Base-by-base conservation (phyloP, 805 yeast genomes). In the Sugiyamaella marilandica region DNA sequence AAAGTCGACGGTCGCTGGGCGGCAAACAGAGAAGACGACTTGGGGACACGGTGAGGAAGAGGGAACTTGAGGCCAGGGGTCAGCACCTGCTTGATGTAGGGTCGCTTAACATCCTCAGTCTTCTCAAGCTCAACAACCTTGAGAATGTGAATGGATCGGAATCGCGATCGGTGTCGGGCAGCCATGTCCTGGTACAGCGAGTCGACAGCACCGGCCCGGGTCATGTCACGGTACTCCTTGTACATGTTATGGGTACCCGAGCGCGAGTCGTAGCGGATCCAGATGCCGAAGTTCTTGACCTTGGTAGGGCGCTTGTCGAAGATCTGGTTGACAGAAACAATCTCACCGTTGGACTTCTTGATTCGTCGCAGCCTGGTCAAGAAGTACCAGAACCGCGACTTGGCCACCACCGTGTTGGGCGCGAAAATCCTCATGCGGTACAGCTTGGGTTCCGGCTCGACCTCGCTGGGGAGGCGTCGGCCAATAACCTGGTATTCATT, bases 161-260 rank as follows among this genome's bases (percentile, higher is more conserved):
- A 94, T 85, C 99, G 90, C 74, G 99, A 94, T 86, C 99, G 90
- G 95, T 94, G 99, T 83, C 99, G 91, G 69, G 99, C 97, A 79
- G 99, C 99, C 87, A 94, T 87, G 80, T 94, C 99, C 78, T 87
- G 91, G 94, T 94, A 94, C 85, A 94, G 85, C 74, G 94, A 81
- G 79, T 87, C 96, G 74, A 94, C 97, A 68, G 98, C 99, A 77
- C 88, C 96, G 63, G 90, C 95, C 83, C 99, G 94, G 83, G 97
- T 80, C 70, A 92, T 95, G 71, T 92, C 99, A 81, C 99, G 90
- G 94, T 89, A 88, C 83, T 94, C 99, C 85, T 94, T 94, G 97
- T 94, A 94, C 97, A 94, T 94, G 95, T 94, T 94, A 95, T 94
- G 99, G 73, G 96, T 91, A 82, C 99, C 99, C 67, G 99, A 94